Conservation (phyloP, 495 filamentous ascomycete genomes). For the Aspergillus wentii region DNA sequence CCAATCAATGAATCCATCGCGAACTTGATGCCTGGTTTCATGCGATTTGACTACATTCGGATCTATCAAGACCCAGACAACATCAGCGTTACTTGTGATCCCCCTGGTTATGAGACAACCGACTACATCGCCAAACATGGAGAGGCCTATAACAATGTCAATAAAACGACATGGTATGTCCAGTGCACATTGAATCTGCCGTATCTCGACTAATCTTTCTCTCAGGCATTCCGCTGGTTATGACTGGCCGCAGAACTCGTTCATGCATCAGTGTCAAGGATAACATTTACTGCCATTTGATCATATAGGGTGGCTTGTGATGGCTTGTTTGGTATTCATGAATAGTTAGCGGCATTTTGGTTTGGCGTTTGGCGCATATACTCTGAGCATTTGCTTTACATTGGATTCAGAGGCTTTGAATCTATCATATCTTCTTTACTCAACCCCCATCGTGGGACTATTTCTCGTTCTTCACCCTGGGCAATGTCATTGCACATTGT, state of each 20-base stretch:
- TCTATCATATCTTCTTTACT: too few relatives aligned
- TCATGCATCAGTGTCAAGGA: slow-evolving; percentile 38
- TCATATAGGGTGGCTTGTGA: neutral
- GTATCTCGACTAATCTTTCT: too few relatives aligned
- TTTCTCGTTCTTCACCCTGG: too few relatives aligned
- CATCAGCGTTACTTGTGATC: slow-evolving; percentile 64
- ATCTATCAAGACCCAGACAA: slow-evolving; percentile 66
- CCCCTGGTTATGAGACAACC: slow-evolving; percentile 63
- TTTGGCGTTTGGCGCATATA: slow-evolving; percentile 34
- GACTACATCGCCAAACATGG: slow-evolving; percentile 64
- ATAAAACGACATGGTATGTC: slow-evolving; percentile 50
- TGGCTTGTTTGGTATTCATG: slow-evolving; percentile 8
- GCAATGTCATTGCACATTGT: too few relatives aligned
- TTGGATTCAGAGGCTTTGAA: too few relatives aligned
- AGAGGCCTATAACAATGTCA: slow-evolving; percentile 59
- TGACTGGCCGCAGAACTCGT: slow-evolving; percentile 44
- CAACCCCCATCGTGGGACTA: too few relatives aligned
- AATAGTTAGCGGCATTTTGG: slow-evolving; percentile 32
- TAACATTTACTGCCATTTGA: too few relatives aligned
- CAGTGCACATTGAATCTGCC: too few relatives aligned
- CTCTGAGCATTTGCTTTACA: too few relatives aligned
- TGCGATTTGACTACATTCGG: slow-evolving; percentile 70
- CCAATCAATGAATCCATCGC: slow-evolving; percentile 50
- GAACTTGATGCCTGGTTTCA: slow-evolving; percentile 59
- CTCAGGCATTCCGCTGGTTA: slow-evolving; percentile 34